Base-by-base conservation (phyloP, 441 rosid species). In the Populus hybrid region DNA sequence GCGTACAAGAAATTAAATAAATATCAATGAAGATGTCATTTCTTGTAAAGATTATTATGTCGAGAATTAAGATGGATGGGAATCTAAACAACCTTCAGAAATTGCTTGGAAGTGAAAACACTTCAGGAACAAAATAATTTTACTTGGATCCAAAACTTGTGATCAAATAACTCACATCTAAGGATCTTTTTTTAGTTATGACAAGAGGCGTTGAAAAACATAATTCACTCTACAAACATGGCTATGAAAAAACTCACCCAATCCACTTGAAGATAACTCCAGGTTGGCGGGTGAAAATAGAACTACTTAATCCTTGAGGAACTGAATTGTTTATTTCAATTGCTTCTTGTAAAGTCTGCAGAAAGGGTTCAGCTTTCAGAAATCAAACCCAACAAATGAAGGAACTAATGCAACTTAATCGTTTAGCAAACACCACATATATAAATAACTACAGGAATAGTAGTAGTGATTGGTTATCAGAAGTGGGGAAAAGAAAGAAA, bases 231-330 rank as follows among this genome's bases (percentile, higher is more conserved):
- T 50, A 50, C 8, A 50, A 50, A 50, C 57, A 50, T 50, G 5
- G 57, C 57, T 50, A 14, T 5, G 32, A 30, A 76, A 35, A 42
- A 26, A 81, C 93, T 78, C 74, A 86, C 99, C 99, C 98, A 3
- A 92, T 83, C 99, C 99, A 94, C 77, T 86, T 93, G 86, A 94
- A 94, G 84, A 96, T 90, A 72, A 83, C 59, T 73, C 85, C 98
- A 4, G 98, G 97, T 34, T 85, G 87, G 42, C 90, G 87, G 40
- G 98, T 94, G 86, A 94, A 94, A 72, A 96, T 93, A 8, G 97
- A 94, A 80, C 97, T 96, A 81, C 99, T 94, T 66, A 94, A 85
- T 79, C 99, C 99, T 90, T 94, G 98, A 64, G 98, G 94, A 32
- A 96, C 99, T 0, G 97, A 91, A 87, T 93, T 94, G 86, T 94